A percentile compares a stretch with the other conserved stretches of the same genome.
Conservation (phyloP, 169 alveolate genomes). For the Cryptosporidium ryanae region DNA sequence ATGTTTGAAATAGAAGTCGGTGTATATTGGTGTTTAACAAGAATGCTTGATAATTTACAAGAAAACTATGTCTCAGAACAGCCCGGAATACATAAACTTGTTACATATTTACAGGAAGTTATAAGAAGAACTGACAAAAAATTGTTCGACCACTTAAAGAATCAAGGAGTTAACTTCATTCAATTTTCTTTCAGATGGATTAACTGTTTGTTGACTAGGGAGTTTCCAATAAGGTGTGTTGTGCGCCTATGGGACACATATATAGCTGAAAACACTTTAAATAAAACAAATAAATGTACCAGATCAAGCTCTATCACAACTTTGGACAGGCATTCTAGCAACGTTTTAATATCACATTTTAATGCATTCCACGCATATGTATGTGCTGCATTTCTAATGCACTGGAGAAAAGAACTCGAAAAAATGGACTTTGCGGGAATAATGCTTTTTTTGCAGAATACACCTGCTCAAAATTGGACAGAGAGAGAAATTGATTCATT, state of each 20-base stretch:
- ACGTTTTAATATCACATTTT: constrained; percentile 40
- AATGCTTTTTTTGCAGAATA: constrained; percentile 88
- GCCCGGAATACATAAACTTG: constrained; percentile 93
- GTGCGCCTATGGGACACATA: constrained; percentile 92
- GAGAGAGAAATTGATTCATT: constrained; percentile 89
- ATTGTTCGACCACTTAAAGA: constrained; percentile 85
- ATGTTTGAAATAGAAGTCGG: constrained; percentile 90
- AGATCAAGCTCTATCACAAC: constrained; percentile 63
- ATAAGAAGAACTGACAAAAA: constrained; percentile 89
- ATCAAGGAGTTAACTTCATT: constrained; percentile 75
- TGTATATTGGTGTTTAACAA: constrained; percentile 90
- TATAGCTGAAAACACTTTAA: constrained; percentile 84
- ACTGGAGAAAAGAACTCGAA: constrained; percentile 87
- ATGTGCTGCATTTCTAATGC: constrained; percentile 87
- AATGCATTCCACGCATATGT: constrained; percentile 89
- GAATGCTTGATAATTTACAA: constrained; percentile 89
- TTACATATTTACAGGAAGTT: constrained; percentile 88
- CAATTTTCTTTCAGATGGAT: constrained; percentile 93
- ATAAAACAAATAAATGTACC: constrained; percentile 31
- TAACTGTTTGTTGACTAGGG: constrained; percentile 67
- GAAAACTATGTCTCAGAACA: constrained; percentile 93
- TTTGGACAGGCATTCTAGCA: constrained; percentile 43
- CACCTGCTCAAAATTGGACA: constrained; percentile 90
- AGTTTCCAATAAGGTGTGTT: constrained; percentile 61
- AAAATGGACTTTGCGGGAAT: constrained; percentile 88